Conservation (phyloP, 768 basidiomycete genomes). For the Tremella fuciformis region DNA sequence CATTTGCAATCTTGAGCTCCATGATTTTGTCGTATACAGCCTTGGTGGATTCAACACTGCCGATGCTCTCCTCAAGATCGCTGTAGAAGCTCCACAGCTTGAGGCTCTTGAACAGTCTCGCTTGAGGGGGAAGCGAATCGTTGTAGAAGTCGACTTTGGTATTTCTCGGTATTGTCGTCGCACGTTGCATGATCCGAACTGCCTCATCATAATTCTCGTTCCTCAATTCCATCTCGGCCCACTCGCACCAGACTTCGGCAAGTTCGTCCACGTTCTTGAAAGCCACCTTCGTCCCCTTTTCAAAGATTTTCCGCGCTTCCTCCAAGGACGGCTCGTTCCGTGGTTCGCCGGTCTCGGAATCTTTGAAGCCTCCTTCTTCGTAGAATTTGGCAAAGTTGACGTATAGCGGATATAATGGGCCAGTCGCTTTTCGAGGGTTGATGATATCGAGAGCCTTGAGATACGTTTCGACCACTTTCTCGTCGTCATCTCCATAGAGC, state of each 20-base stretch:
- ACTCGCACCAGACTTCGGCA: conserved; percentile 98
- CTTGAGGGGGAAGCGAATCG: conserved; percentile 80
- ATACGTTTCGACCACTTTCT: conserved; percentile 93
- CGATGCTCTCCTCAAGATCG: conserved; percentile 95
- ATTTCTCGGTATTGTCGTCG: conserved; percentile 83
- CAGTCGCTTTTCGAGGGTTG: conserved; percentile 80
- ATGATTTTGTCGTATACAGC: conserved; percentile 93
- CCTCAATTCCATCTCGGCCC: conserved; percentile 96
- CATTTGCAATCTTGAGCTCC: conserved; percentile 94
- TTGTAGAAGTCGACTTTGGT: conserved; percentile 90
- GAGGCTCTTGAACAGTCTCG: conserved; percentile 90
- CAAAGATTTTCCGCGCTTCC: conserved; percentile 84
- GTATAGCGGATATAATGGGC: conserved; percentile 83
- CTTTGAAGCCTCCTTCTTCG: conserved; percentile 78
- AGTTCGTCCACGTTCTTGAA: conserved; percentile 96
- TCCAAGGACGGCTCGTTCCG: conserved; percentile 77
- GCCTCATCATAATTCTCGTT: conserved; percentile 97
- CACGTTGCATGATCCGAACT: conserved; percentile 93
- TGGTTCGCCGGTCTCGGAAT: conserved; percentile 56
- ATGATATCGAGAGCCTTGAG: conserved; percentile 83
- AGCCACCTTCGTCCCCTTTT: conserved; percentile 85
- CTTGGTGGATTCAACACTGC: conserved; percentile 86
- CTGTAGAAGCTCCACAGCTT: conserved; percentile 99
- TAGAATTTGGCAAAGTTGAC: conserved; percentile 97
- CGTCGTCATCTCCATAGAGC: conserved; percentile 87